A percentile compares a stretch with the other conserved stretches of the same genome.
Conservation (phyloP, 1,284 basidiomycete genomes). For the Apiotrichum akiyoshidainum region DNA sequence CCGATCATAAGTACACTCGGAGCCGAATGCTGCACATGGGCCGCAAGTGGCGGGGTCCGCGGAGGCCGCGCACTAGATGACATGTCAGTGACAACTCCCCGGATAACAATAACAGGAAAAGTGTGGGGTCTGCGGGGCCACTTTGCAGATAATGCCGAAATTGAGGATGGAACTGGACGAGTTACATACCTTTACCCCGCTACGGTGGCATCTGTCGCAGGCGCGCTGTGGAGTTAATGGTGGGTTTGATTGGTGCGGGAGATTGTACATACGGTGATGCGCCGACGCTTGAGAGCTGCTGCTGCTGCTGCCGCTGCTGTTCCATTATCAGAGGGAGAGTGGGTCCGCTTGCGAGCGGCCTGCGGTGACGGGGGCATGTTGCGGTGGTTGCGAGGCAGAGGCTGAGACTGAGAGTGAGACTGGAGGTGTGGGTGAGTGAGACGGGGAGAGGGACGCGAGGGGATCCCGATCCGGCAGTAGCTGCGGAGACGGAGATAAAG, state of each 20-base stretch:
- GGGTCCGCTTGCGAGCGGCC: neutral
- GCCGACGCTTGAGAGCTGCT: conserved; percentile 22
- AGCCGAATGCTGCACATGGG: conserved; percentile 41
- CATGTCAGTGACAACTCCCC: neutral
- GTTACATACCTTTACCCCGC: conserved; percentile 39
- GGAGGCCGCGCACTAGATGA: conserved; percentile 34
- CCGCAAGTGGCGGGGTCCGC: conserved; percentile 29
- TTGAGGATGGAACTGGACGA: neutral
- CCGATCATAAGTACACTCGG: conserved; percentile 44
- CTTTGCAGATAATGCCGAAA: neutral
- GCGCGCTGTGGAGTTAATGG: conserved; percentile 30
- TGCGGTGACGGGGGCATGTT: neutral
- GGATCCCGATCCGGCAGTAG: too few relatives aligned
- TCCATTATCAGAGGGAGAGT: neutral
- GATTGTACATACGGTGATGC: conserved; percentile 22
- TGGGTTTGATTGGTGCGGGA: neutral
- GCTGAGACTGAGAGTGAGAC: too few relatives aligned
- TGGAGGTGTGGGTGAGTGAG: too few relatives aligned
- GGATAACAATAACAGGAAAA: neutral
- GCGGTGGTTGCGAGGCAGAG: too few relatives aligned
- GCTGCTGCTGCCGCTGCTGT: neutral
- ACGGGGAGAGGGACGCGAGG: too few relatives aligned
- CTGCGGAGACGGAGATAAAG: too few relatives aligned
- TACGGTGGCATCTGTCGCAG: conserved; percentile 46
- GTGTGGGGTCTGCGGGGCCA: neutral